Evolutionary conservation across 2,329 filamentous ascomycete genomes (phyloP).

Genomic region (Dothideomycetes sp.): DNA sequence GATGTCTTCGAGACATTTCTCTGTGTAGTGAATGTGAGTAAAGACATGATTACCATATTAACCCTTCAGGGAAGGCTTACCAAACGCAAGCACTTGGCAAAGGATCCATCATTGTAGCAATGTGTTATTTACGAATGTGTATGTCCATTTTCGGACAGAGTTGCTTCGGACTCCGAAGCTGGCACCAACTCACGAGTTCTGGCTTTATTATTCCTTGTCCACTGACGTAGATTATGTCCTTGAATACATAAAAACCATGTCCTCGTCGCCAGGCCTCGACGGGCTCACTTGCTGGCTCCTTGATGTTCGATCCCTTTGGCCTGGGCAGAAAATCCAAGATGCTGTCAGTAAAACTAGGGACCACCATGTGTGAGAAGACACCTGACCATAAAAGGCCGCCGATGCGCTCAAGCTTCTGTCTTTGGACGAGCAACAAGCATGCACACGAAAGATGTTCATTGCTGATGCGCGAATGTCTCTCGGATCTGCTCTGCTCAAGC

Average conservation of each 20-base stretch:
- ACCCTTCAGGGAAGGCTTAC: too few species aligned
- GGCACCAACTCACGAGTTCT: too few species aligned
- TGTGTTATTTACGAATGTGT: too few species aligned
- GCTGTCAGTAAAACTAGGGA: constrained; percentile 17
- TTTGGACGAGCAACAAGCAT: constrained; percentile 41
- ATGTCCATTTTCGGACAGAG: not conserved
- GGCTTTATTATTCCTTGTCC: too few species aligned
- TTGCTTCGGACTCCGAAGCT: not conserved
- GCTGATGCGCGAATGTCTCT: constrained; percentile 63
- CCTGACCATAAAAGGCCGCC: constrained; percentile 23
- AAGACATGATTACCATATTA: too few species aligned
- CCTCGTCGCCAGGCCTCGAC: not conserved
- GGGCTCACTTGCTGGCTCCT: constrained; percentile 36
- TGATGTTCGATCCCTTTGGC: constrained; percentile 37
- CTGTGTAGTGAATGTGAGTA: too few species aligned
- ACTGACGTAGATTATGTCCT: not conserved
- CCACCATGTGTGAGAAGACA: not conserved
- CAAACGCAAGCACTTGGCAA: too few species aligned
- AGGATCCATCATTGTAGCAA: too few species aligned
- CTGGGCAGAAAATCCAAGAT: constrained; percentile 31
- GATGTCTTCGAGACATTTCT: too few species aligned
- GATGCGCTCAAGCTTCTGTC: constrained; percentile 31
- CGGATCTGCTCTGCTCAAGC: constrained; percentile 63
- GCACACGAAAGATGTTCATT: constrained; percentile 40
- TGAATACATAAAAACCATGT: not conserved